These are phyloP conservation scores for Phytopythium ostracodes DNA, from an alignment of 352 stramenopile species.

Conservation along the genomic window DNA sequence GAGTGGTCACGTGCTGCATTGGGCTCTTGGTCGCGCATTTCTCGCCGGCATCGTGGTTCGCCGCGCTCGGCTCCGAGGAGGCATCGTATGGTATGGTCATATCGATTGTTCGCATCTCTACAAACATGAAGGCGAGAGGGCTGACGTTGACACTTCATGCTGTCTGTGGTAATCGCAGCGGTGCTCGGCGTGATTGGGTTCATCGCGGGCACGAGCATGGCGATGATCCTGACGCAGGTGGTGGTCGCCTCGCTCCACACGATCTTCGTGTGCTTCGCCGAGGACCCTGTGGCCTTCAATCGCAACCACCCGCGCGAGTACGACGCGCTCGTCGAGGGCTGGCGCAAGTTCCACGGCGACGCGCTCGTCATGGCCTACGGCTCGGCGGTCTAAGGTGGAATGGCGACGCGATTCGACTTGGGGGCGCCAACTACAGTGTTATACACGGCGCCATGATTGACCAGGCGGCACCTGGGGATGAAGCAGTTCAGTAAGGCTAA, in stretches of 20 bases:
- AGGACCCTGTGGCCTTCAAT: conserved; percentile 81
- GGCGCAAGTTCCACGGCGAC: conserved; percentile 80
- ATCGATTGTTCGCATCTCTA: background rate
- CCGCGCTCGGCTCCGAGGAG: conserved; percentile 38
- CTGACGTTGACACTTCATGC: background rate
- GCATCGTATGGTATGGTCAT: conserved; percentile 37
- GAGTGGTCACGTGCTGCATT: conserved; percentile 57
- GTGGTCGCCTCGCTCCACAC: conserved; percentile 83
- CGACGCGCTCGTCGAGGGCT: conserved; percentile 66
- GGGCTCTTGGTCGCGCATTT: conserved; percentile 70
- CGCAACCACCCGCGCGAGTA: conserved; percentile 83
- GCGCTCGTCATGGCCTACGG: conserved; percentile 68
- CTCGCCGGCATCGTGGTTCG: conserved; percentile 54
- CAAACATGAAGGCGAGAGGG: background rate
- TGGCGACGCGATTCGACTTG: too few species aligned
- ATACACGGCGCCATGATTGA: background rate
- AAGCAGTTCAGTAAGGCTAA: background rate
- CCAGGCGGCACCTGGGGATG: too few species aligned
- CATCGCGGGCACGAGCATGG: conserved; percentile 79
- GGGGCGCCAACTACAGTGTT: background rate
- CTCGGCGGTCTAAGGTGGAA: conserved; percentile 50
- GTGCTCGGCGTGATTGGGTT: conserved; percentile 67
- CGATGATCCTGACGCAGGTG: conserved; percentile 78
- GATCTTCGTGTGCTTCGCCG: conserved; percentile 86
- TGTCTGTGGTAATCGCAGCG: conserved; percentile 10